Evolutionary conservation across 1,284 basidiomycete species (phyloP).

Genomic region (Naganishia sp.): DNA sequence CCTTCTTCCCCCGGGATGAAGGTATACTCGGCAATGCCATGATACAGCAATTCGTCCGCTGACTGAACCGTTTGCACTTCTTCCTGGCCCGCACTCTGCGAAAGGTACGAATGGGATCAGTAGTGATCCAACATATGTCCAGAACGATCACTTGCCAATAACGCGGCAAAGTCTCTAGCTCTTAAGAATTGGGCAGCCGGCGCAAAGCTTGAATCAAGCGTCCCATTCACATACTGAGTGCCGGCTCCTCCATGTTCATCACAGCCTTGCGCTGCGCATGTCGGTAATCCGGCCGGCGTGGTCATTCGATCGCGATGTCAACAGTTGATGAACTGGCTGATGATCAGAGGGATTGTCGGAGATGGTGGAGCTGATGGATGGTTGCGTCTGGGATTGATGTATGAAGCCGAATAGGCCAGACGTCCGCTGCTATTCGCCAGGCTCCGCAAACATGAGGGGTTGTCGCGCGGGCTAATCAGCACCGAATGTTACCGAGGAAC

Average conservation of each 20-base stretch:
- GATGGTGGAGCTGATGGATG: neutral
- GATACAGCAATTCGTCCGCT: constrained; percentile 49
- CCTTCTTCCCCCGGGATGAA: constrained; percentile 46
- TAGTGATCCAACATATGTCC: neutral
- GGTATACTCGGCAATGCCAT: constrained; percentile 55
- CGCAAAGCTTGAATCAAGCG: neutral
- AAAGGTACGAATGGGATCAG: neutral
- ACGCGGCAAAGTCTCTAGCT: constrained; percentile 1
- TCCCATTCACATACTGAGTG: constrained; percentile 8
- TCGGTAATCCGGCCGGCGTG: neutral
- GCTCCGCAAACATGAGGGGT: neutral
- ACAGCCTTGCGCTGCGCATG: neutral
- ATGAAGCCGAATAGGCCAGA: neutral
- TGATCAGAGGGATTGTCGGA: neutral
- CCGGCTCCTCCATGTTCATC: constrained; percentile 12
- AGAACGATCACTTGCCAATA: constrained; percentile 6
- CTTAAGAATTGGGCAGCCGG: neutral
- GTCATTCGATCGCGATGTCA: neutral
- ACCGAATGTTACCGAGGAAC: too few relatives aligned
- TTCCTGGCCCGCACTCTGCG: constrained; percentile 8
- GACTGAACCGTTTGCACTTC: constrained; percentile 36
- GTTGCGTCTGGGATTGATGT: neutral
- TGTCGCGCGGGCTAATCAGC: neutral
- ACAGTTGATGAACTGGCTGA: neutral
- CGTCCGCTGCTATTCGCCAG: neutral